These are phyloP conservation scores for Rhynchospora tenuis DNA, from an alignment of 176 grass and related monocot species.

Conservation along the genomic window DNA sequence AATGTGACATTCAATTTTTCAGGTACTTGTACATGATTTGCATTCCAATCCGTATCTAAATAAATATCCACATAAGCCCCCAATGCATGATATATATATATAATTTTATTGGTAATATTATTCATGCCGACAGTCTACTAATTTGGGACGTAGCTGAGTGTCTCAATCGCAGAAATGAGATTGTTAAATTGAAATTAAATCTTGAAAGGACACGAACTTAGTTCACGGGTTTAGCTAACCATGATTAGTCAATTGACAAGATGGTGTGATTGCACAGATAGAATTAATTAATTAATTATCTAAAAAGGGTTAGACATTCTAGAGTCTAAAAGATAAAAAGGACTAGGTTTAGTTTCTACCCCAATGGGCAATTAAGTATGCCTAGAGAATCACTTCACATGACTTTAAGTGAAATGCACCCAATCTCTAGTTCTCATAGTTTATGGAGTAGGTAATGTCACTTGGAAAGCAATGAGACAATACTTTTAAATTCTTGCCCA, in stretches of 20 bases:
- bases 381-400: conserved; percentile 77
- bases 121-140: conserved; percentile 22
- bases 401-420: conserved; percentile 99
- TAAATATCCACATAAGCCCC: not conserved
- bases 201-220: conserved; percentile 9
- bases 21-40: not conserved
- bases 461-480: conserved; percentile 53
- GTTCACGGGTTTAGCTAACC: conserved; percentile 31
- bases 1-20: not conserved
- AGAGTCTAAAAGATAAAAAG: conserved; percentile 43
- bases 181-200: conserved; percentile 22
- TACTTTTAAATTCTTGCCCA: conserved; percentile 48
- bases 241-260: conserved; percentile 39
- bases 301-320: conserved; percentile 60
- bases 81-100: not conserved
- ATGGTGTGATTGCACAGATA: conserved; percentile 19
- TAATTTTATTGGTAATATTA: not conserved
- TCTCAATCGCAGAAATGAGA: conserved; percentile 37
- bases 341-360: conserved; percentile 64
- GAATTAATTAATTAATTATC: conserved; percentile 24
- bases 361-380: conserved; percentile 47
- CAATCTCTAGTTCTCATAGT: conserved; percentile 67
- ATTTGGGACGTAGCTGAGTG: conserved; percentile 48
- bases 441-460: conserved; percentile 92
- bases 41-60: not conserved